Conservation (phyloP, 2,329 filamentous ascomycete genomes). For the Basipetospora chlamydospora region DNA sequence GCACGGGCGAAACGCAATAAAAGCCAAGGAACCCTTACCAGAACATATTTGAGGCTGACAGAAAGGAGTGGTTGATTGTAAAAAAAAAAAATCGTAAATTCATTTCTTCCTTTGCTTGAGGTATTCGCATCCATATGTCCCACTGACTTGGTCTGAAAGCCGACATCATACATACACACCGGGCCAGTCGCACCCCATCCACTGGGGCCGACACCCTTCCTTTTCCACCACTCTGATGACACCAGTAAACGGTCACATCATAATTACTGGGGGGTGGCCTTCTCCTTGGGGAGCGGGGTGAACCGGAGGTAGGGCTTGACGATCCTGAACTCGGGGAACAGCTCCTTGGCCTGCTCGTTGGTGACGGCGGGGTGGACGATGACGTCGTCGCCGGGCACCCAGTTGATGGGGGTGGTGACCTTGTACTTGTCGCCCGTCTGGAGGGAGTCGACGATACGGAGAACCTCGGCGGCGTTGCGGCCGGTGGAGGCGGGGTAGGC, state of each 20-base stretch:
- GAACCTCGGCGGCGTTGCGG: conserved; percentile 66
- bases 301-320: conserved; percentile 64
- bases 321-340: conserved; percentile 64
- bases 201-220: too few species aligned
- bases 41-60: too few species aligned
- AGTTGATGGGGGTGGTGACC: conserved; percentile 81
- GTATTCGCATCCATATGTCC: too few species aligned
- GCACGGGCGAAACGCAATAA: too few species aligned
- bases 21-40: too few species aligned
- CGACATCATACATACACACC: too few species aligned
- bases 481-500: conserved; percentile 86
- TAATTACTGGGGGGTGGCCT: conserved; percentile 20
- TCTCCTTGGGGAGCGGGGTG: conserved; percentile 48
- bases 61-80: too few species aligned
- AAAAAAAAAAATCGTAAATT: too few species aligned
- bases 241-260: not conserved
- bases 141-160: too few species aligned
- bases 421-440: conserved; percentile 80
- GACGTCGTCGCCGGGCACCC: conserved; percentile 77
- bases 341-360: conserved; percentile 72
- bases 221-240: too few species aligned
- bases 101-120: too few species aligned
- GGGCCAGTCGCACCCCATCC: too few species aligned
- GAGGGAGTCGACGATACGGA: conserved; percentile 65
- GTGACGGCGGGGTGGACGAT: conserved; percentile 76